These are phyloP conservation scores for Micractinium sp. DNA, from an alignment of 139 green algal species.

Conservation along the genomic window DNA sequence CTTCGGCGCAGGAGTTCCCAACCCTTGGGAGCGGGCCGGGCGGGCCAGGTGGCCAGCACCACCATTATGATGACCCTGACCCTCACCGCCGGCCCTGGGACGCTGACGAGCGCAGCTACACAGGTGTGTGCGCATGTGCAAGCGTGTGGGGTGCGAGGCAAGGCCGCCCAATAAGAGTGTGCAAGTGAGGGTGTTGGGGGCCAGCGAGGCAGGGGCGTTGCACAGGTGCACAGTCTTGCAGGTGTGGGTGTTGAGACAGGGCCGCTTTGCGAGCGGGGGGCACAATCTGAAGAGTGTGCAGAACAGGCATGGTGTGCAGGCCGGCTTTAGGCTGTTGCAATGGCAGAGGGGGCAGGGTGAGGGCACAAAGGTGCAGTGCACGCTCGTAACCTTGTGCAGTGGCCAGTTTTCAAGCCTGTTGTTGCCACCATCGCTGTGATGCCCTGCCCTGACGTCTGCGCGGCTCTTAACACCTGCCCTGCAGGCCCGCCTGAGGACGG, in stretches of 20 bases:
- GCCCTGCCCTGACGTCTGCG: neutral
- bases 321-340: no score
- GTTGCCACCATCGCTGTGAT: no score
- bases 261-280: neutral
- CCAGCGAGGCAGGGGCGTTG: neutral
- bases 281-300: neutral
- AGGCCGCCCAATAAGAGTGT: no score
- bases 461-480: no score
- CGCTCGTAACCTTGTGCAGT: no score
- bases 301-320: no score
- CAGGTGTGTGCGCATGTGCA: neutral
- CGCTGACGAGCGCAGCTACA: constrained; percentile 37
- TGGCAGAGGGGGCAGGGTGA: no score
- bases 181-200: no score
- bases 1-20: constrained; percentile 48
- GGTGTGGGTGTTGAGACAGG: no score
- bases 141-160: no score
- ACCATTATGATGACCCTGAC: neutral
- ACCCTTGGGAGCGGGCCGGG: constrained; percentile 3
- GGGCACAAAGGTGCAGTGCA: no score
- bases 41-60: neutral
- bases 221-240: neutral
- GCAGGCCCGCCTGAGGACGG: constrained; percentile 25
- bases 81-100: constrained; percentile 32
- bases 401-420: no score